These are phyloP conservation scores for Ceratobasidium sp. DNA, from an alignment of 1,284 basidiomycete genomes.

Conservation along the genomic window DNA sequence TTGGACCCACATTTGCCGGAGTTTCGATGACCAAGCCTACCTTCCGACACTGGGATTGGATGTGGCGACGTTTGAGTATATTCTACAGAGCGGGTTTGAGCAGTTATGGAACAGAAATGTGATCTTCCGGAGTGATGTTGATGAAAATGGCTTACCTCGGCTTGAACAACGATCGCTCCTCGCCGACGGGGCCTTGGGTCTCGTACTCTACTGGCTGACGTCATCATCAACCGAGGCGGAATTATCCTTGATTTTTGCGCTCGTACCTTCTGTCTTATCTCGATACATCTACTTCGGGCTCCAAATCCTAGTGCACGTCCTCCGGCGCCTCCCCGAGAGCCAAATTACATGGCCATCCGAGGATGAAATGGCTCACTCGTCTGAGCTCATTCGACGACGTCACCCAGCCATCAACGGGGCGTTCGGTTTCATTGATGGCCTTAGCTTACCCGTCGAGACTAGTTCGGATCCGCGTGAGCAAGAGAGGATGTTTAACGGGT, in stretches of 20 bases:
- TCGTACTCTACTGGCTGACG: slow-evolving; percentile 62
- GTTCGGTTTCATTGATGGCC: slow-evolving; percentile 58
- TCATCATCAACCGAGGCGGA: slow-evolving; percentile 60
- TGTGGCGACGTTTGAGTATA: slow-evolving; percentile 58
- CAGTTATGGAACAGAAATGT: slow-evolving; percentile 56
- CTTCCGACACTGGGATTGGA: slow-evolving; percentile 66
- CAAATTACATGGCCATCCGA: slow-evolving; percentile 57
- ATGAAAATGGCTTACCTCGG: slow-evolving; percentile 54
- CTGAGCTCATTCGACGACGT: slow-evolving; percentile 54
- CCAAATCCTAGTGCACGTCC: slow-evolving; percentile 55
- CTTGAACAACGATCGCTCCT: slow-evolving; percentile 59
- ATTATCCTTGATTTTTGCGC: slow-evolving; percentile 60
- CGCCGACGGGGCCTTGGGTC: slow-evolving; percentile 64
- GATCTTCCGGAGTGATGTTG: slow-evolving; percentile 58
- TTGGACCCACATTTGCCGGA: not conserved
- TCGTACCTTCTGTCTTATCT: slow-evolving; percentile 54
- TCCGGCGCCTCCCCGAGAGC: slow-evolving; percentile 57
- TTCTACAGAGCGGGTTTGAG: slow-evolving; percentile 59
- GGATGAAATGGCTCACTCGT: slow-evolving; percentile 55
- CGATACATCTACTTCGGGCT: slow-evolving; percentile 60
- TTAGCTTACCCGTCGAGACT: slow-evolving; percentile 52
- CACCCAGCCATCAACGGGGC: slow-evolving; percentile 61
- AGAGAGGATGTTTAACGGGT: slow-evolving; percentile 67
- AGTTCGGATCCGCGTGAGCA: slow-evolving; percentile 60
- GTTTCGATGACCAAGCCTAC: slow-evolving; percentile 56